Evolutionary conservation across 1,284 basidiomycete genomes (phyloP), one percentile per base, ranked within the genome.

Genomic region (Mycena citricolor): DNA sequence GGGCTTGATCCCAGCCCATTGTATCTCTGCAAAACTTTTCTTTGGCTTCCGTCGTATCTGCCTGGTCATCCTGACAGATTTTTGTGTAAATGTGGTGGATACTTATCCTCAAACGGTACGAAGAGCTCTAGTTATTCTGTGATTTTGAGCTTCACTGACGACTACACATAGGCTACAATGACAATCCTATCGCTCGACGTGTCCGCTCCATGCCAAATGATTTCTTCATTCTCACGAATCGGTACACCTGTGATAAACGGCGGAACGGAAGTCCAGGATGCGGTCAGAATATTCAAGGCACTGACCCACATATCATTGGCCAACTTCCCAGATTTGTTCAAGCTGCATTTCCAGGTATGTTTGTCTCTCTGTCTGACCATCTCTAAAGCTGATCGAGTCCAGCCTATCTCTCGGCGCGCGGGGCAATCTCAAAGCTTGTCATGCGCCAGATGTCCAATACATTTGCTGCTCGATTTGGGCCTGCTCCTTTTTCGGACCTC

Each of bases 151-250:
- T 8, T 25, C 12, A n/a, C n/a, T n/a, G n/a, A n/a, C n/a, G n/a
- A n/a, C n/a, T n/a, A n/a, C n/a, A n/a, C n/a, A n/a, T 30, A 53
- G 54, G 51, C 4, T 55, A 34, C 17, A 41, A 47, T 26, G 40
- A 53, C 19, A 43, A 51, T 25, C 54, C 51, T 0, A 48, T 55
- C 39, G 54, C 54, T 11, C 44, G 51, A 8, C 37, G 51, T 13
- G 54, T 55, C 12, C 40, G 39, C 19, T 8, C n/a, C 4, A 41
- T 47, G 22, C 41, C 40, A 8, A 5, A 12, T 2, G 51, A 55
- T 28, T 55, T 53, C 21, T 53, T 51, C n/a, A 42, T 55, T 1
- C 14, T 55, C 14, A 53, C 47, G 5, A 52, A 52, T 30, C 47
- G 47, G 0, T 55, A 39, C 13, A 12, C 47, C 7, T 55, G 54